A percentile compares a stretch with the other conserved stretches of the same genome.
phyloP scores from a whole-genome alignment of 2,329 filamentous ascomycete genomes.

The Phialemoniopsis sp. region DNA sequence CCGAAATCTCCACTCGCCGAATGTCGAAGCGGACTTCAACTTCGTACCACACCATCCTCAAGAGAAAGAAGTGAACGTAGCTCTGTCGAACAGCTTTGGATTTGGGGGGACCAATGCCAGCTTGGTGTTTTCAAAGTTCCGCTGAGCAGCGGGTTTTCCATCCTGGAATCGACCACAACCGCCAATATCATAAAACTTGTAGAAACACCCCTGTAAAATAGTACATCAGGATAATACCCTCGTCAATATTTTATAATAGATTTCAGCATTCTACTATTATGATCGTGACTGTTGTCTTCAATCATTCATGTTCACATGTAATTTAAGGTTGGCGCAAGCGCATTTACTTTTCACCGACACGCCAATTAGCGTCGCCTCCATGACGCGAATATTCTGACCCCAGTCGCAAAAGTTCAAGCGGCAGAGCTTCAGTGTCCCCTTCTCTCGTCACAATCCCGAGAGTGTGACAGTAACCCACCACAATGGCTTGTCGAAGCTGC shows the following conservation, averaged over 20 bases:
- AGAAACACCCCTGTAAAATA: neutral
- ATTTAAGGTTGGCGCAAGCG: neutral
- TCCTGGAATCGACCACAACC: slow-evolving; percentile 1
- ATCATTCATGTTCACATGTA: neutral
- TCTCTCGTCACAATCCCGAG: slow-evolving; percentile 1
- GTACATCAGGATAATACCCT: neutral
- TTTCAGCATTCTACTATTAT: too few species aligned
- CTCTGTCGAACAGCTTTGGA: slow-evolving; percentile 92
- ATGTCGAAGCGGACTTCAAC: slow-evolving; percentile 73
- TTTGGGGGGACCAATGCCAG: slow-evolving; percentile 96
- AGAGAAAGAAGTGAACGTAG: slow-evolving; percentile 64
- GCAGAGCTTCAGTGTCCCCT: neutral
- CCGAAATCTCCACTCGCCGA: slow-evolving; percentile 68
- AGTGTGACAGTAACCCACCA: too few species aligned
- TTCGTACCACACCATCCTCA: slow-evolving; percentile 75
- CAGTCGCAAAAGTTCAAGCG: neutral
- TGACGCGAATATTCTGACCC: slow-evolving; percentile 11
- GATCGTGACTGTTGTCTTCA: too few species aligned
- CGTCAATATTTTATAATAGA: too few species aligned
- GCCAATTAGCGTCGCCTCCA: slow-evolving; percentile 4
- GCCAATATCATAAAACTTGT: neutral
- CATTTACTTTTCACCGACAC: too few species aligned
- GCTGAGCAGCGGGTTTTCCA: slow-evolving; percentile 6
- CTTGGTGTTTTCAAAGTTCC: slow-evolving; percentile 65
- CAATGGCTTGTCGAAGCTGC: slow-evolving; percentile 48